Evolutionary conservation across 306 rosid species (phyloP), one percentile per base, ranked within the genome.

Genomic region (Vigna reflexopilosa): DNA sequence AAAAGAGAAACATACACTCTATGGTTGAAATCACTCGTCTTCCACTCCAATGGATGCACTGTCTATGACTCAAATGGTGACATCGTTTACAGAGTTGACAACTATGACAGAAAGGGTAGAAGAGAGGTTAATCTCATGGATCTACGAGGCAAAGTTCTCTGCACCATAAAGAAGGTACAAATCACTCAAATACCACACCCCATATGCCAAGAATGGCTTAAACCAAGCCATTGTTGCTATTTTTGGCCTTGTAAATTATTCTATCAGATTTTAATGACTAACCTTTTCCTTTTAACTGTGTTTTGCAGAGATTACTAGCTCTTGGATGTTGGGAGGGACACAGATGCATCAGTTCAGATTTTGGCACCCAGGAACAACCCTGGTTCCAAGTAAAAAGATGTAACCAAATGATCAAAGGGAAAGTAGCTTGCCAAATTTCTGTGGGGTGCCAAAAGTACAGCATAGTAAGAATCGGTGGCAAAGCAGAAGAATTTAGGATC

Each of bases 21-120:
- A 14, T 95, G 98, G 98, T 89, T 95, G 98, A 92, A 95, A 80
- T 95, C 98, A 12, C 92, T 95, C 7, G 88, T 92, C 10, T 85
- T 77, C 58, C 93, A 92, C 45, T 77, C 93, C 9, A 92, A 95
- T 78, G 98, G 98, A 5, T 90, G 95, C 93, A 94, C 98, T 0
- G 90, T 91, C 56, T 95, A 84, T 52, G 85, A 92, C 57, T 84
- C 95, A 61, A 86, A 80, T 0, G 98, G 98, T 0, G 82, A 85
- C 24, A 85, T 95, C 24, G 93, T 88, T 32, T 92, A 86, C 47
- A 83, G 98, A 10, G 97, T 95, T 7, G 98, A 95, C 78, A 92
- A 95, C 80, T 95, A 95, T 67, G 88, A 87, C 76, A 78, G 74
- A 6, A 95, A 91, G 77, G 88, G 92, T 38, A 86, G 85, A 80